These are phyloP conservation scores for Papiliotrema nemorosa DNA, from an alignment of 1,284 basidiomycete species.

Conservation along the genomic window DNA sequence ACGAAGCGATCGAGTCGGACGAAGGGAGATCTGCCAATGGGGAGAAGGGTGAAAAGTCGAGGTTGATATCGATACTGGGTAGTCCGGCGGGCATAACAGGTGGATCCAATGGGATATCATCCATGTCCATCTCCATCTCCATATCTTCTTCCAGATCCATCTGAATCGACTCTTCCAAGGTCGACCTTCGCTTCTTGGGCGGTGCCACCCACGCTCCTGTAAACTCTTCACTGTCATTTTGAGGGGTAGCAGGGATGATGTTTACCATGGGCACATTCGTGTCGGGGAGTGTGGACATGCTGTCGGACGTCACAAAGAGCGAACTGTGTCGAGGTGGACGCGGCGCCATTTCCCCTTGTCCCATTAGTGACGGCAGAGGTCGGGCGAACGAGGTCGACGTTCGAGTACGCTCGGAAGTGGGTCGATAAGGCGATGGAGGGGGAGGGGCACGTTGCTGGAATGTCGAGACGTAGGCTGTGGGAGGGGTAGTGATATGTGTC, in stretches of 20 bases:
- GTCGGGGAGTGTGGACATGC: not conserved
- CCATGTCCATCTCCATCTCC: slow-evolving; percentile 23
- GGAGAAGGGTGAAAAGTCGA: slow-evolving; percentile 36
- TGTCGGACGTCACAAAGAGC: slow-evolving; percentile 7
- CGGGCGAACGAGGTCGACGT: slow-evolving; percentile 9
- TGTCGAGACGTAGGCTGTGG: slow-evolving; percentile 27
- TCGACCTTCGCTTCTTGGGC: slow-evolving; percentile 2
- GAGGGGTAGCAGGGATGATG: slow-evolving; percentile 46
- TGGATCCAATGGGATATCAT: slow-evolving; percentile 21
- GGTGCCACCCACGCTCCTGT: slow-evolving; percentile 4
- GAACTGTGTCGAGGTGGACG: slow-evolving; percentile 19
- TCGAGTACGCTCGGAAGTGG: slow-evolving; percentile 18
- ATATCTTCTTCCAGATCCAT: slow-evolving; percentile 16
- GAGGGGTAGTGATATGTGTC: slow-evolving; percentile 31
- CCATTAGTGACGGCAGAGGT: slow-evolving; percentile 13
- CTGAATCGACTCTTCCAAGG: not conserved
- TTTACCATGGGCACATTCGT: slow-evolving; percentile 38
- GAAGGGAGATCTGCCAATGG: slow-evolving; percentile 3
- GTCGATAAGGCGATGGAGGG: slow-evolving; percentile 35
- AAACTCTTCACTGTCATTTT: slow-evolving; percentile 30
- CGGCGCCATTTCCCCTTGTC: slow-evolving; percentile 11
- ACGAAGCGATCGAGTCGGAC: slow-evolving; percentile 3
- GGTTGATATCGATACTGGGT: slow-evolving; percentile 22
- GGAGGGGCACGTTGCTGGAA: slow-evolving; percentile 23
- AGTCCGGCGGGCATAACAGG: not conserved